Evolutionary conservation across 306 rosid genomes (phyloP), one percentile per base, ranked within the genome.

Genomic region (Alnus rubra): DNA sequence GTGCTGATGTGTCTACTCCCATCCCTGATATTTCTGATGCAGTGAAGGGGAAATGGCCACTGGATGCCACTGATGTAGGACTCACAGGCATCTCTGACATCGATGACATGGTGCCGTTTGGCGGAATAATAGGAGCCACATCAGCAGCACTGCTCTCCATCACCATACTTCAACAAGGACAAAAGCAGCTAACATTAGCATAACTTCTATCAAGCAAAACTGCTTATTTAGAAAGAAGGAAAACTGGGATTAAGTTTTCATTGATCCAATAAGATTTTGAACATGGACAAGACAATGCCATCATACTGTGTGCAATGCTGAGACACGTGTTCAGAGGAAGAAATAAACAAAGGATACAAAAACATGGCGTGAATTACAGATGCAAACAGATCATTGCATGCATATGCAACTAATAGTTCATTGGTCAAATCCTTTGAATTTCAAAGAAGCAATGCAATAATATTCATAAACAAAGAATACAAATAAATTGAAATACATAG

Each of bases 41-140:
- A 16, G 93, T 87, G 85, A 93, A 96, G 67, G 99, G 97, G 85
- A 96, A 90, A 91, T 93, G 98, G 48, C 99, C 99, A 53, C 97
- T 93, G 37, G 99, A 93, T 77, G 99, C 98, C 47, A 91, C 99
- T 54, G 98, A 96, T 60, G 96, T 86, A 11, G 99, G 99, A 85
- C 99, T 96, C 81, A 91, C 88, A 15, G 97, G 92, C 89, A 94
- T 94, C 80, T 92, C 97, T 30, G 98, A 89, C 88, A 88, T 80
- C 42, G 97, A 83, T 54, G 96, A 82, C 90, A 89, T 92, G 9
- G 78, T 76, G 49, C 93, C 77, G 44, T 84, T 94, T 64, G 93
- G 94, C 31, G 93, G 98, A 80, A 88, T 86, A 16, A 84, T 82
- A 28, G 89, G 92, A 81, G 84, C 89, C 87, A 83, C 84, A 55